These are phyloP conservation scores for Marchantia paleacea DNA, from an alignment of 225 moss, liverwort and hornwort genomes.

Conservation along the genomic window DNA sequence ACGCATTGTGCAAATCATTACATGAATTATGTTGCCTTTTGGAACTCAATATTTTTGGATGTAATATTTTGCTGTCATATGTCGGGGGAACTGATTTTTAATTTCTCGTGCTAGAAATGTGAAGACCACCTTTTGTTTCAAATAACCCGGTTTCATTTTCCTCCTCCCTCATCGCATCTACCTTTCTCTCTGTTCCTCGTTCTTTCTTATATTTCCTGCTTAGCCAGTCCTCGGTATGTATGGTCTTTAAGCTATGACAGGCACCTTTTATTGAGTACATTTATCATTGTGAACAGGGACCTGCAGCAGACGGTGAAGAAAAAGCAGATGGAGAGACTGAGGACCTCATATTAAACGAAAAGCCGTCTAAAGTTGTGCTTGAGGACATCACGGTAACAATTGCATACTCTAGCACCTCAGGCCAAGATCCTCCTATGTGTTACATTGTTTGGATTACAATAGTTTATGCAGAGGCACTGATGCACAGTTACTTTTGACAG, in stretches of 20 bases:
- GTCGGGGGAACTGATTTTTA: no score
- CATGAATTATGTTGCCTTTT: background rate
- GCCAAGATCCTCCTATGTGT: background rate
- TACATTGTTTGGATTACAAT: background rate
- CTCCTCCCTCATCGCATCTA: background rate
- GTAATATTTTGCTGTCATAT: no score
- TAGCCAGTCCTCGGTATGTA: background rate
- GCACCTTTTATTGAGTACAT: background rate
- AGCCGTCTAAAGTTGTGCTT: constrained; percentile 90
- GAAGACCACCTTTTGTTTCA: no score
- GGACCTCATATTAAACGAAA: constrained; percentile 65
- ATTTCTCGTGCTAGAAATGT: no score
- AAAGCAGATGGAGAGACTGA: constrained; percentile 73
- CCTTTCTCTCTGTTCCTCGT: background rate
- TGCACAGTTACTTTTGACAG: constrained; percentile 28
- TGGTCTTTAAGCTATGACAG: background rate
- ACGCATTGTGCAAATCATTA: background rate
- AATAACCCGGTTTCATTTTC: no score
- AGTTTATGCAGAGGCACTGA: background rate
- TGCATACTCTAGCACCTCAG: background rate
- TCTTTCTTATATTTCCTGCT: background rate
- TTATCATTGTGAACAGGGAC: constrained; percentile 40
- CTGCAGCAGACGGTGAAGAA: constrained; percentile 60
- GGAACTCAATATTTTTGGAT: background rate
- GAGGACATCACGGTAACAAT: constrained; percentile 62